Evolutionary conservation across 768 basidiomycete species (phyloP).

Genomic region (Nidula microcarpa): DNA sequence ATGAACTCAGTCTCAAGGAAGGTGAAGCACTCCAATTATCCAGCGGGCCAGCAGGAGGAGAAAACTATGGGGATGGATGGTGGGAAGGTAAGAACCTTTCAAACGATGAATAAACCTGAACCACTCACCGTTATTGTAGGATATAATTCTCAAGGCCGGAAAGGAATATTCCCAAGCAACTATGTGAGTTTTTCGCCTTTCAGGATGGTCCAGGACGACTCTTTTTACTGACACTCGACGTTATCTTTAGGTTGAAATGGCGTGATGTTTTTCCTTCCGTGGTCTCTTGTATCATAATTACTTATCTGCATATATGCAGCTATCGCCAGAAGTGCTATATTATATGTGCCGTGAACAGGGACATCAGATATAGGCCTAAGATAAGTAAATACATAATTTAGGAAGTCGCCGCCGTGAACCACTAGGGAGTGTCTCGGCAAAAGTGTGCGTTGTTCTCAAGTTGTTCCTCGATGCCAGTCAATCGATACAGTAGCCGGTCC

Average conservation of each 20-base stretch:
- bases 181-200: slow-evolving; percentile 55
- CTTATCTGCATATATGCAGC: background rate
- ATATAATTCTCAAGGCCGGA: slow-evolving; percentile 52
- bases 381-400: background rate
- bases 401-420: background rate
- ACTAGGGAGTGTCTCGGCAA: background rate
- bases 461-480: no score
- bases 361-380: slow-evolving; percentile 2
- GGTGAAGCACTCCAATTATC: slow-evolving; percentile 65
- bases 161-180: slow-evolving; percentile 86
- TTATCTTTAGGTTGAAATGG: slow-evolving; percentile 43
- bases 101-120: slow-evolving; percentile 1
- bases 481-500: no score
- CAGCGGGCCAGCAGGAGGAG: slow-evolving; percentile 56
- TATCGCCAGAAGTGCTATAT: background rate
- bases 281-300: no score
- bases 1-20: slow-evolving; percentile 62
- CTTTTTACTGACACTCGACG: slow-evolving; percentile 3
- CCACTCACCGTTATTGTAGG: slow-evolving; percentile 37
- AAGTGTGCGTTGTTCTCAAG: no score
- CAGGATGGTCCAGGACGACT: slow-evolving; percentile 1
- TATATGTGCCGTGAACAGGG: slow-evolving; percentile 1
- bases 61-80: slow-evolving; percentile 76
- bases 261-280: slow-evolving; percentile 18
- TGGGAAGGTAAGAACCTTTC: slow-evolving; percentile 65